Conservation (phyloP, 768 basidiomycete genomes). For the Hericium rajendrae region DNA sequence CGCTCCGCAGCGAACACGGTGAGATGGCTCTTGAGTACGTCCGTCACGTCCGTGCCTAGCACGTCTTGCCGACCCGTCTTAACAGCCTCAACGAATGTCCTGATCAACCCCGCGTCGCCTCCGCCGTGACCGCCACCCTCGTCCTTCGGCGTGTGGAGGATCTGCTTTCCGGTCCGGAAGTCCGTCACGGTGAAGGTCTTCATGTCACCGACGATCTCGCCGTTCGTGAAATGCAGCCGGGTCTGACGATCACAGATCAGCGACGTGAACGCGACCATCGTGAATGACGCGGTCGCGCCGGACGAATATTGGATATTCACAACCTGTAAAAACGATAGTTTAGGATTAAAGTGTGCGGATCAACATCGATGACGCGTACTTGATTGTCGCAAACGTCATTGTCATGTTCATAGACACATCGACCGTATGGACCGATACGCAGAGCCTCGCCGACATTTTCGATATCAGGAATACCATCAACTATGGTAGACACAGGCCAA, state of each 20-base stretch:
- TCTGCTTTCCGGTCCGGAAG: slow-evolving; percentile 49
- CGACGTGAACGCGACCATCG: slow-evolving; percentile 82
- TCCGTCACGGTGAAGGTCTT: slow-evolving; percentile 62
- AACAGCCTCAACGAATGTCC: slow-evolving; percentile 70
- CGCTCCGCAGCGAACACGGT: slow-evolving; percentile 84
- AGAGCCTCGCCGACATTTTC: slow-evolving; percentile 75
- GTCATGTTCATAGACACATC: slow-evolving; percentile 74
- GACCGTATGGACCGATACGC: slow-evolving; percentile 62
- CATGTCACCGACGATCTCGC: slow-evolving; percentile 89
- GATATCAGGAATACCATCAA: slow-evolving; percentile 79
- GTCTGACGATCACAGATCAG: slow-evolving; percentile 76
- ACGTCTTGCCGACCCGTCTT: slow-evolving; percentile 48
- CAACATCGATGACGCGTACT: slow-evolving; percentile 18
- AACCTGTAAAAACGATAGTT: slow-evolving; percentile 31
- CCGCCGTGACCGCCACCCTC: slow-evolving; percentile 77
- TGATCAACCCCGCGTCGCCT: slow-evolving; percentile 70
- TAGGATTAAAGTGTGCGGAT: neutral
- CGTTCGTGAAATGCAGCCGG: slow-evolving; percentile 76
- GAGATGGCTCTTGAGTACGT: slow-evolving; percentile 69
- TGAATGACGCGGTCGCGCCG: slow-evolving; percentile 76
- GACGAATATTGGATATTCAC: slow-evolving; percentile 83
- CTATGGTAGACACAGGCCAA: slow-evolving; percentile 63
- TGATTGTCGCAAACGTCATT: slow-evolving; percentile 91
- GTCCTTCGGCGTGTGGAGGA: slow-evolving; percentile 34
- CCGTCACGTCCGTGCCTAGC: slow-evolving; percentile 57